Evolutionary conservation across 257 asterid species (phyloP), one percentile per base, ranked within the genome.

Genomic region (Linaria vulgaris): DNA sequence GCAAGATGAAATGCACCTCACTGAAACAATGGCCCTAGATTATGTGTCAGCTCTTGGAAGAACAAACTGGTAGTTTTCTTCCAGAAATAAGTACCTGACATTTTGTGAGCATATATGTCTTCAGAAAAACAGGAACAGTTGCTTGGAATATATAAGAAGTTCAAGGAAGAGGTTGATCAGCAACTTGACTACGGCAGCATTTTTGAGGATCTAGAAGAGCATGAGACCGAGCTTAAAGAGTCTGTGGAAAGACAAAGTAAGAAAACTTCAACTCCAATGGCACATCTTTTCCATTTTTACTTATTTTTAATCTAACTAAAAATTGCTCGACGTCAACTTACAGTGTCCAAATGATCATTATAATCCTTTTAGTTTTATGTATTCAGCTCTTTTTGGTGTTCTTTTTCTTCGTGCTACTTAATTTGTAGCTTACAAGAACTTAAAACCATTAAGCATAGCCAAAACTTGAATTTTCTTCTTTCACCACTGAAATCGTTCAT

Each of bases 91-190:
- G n/a, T 31, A 55, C 56, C 43, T 76, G 73, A 75, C 41, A 57
- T 59, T 53, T 64, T 72, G 56, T 54, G 63, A 25, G 30, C 62
- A 52, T 56, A 53, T 71, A 48, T 72, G 51, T 72, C 70, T 46
- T 63, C 86, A 91, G 98, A 80, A 66, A 84, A 86, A 73, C 89
- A 82, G 70, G 88, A 81, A 44, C 79, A 87, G 77, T 64, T 88
- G 78, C 78, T 69, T 60, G 83, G 69, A 72, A 79, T 83, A 63
- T 80, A 74, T 47, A 87, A 74, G 73, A 82, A 79, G 72, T 88
- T 88, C 82, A 82, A 78, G 80, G 85, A 80, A 68, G 86, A 83
- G 64, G 80, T 89, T 52, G 76, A 77, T 69, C 86, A 50, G 79
- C 94, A 91, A 71, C 82, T 85, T 64, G 83, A 72, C 53, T 83